These are phyloP conservation scores for Saccharum officinarum DNA, from an alignment of 176 grass and related monocot genomes.

Conservation along the genomic window DNA sequence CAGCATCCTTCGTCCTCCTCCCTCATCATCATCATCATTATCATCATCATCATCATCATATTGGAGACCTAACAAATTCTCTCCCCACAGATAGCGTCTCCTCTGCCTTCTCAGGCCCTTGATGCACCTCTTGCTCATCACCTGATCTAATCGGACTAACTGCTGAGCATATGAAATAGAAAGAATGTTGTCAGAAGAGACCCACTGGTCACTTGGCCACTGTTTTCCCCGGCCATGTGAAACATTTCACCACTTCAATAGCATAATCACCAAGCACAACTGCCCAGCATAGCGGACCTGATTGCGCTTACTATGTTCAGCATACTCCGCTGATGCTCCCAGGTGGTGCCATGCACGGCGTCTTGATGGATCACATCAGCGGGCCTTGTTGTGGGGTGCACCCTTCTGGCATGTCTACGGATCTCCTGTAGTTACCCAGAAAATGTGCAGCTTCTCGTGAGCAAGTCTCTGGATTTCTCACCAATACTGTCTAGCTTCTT, in stretches of 20 bases:
- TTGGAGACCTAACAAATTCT: conserved; percentile 73
- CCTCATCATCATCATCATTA: not conserved
- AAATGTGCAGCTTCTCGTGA: conserved; percentile 66
- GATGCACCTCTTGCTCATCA: conserved; percentile 52
- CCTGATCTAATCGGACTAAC: conserved; percentile 41
- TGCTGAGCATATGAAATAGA: conserved; percentile 69
- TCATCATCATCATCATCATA: conserved; percentile 18
- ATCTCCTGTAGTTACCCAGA: conserved; percentile 69
- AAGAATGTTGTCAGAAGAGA: conserved; percentile 71
- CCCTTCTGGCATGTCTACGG: conserved; percentile 68
- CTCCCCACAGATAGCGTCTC: conserved; percentile 73
- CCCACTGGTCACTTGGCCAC: conserved; percentile 49
- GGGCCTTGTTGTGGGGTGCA: conserved; percentile 66
- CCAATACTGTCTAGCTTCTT: conserved; percentile 73
- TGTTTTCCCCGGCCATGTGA: conserved; percentile 40
- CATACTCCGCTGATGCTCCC: conserved; percentile 75
- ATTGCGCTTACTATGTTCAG: conserved; percentile 80
- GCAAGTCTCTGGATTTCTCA: conserved; percentile 65
- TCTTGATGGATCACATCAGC: conserved; percentile 66
- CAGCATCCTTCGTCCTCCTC: conserved; percentile 40
- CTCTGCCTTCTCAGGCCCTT: conserved; percentile 59
- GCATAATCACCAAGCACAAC: conserved; percentile 79
- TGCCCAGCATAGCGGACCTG: conserved; percentile 72
- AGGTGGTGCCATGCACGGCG: conserved; percentile 62
- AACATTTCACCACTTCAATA: conserved; percentile 57